A percentile compares a stretch with the other conserved stretches of the same genome.
These are phyloP conservation scores for Podochytrium sp. DNA, from an alignment of 192 early-diverging fungal genomes.

Conservation along the genomic window DNA sequence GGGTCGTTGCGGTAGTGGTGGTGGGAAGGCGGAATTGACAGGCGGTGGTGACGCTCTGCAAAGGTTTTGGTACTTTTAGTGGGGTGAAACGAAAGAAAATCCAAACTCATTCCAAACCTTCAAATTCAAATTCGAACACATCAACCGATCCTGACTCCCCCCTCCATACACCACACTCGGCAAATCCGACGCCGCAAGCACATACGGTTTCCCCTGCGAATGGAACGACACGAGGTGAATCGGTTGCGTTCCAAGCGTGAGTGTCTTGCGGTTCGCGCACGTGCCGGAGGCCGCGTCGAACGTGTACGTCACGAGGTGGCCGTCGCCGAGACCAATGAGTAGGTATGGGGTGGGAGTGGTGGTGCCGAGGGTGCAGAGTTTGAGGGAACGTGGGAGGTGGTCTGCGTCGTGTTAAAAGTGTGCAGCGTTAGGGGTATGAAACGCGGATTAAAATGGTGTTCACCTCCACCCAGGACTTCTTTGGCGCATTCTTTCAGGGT, in stretches of 20 bases:
- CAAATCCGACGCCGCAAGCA: slow-evolving; percentile 83
- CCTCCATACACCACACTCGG: slow-evolving; percentile 78
- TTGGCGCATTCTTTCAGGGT: slow-evolving; percentile 50
- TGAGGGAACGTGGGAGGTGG: slow-evolving; percentile 70
- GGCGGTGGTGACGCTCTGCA: slow-evolving; percentile 16
- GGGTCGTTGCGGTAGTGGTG: neutral
- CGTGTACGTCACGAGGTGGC: slow-evolving; percentile 76
- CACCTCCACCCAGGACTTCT: slow-evolving; percentile 52
- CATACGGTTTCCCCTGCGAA: slow-evolving; percentile 42
- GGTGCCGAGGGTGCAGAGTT: slow-evolving; percentile 61
- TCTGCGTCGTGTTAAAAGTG: slow-evolving; percentile 8
- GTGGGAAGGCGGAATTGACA: slow-evolving; percentile 24
- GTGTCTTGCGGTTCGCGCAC: slow-evolving; percentile 54
- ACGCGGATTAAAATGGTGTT: neutral
- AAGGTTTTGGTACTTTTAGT: too few relatives aligned
- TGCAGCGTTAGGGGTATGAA: neutral
- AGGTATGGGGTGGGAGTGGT: slow-evolving; percentile 63
- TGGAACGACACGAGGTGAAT: slow-evolving; percentile 61
- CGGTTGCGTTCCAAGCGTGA: slow-evolving; percentile 81
- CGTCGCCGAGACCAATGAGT: slow-evolving; percentile 84
- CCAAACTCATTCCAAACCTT: slow-evolving; percentile 47
- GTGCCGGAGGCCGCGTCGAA: slow-evolving; percentile 49
- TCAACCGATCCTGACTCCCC: slow-evolving; percentile 60
- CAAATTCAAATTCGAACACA: slow-evolving; percentile 85
- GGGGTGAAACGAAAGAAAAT: neutral